Base-by-base conservation (phyloP, 331 rosid genomes). In the Arachis monticola region DNA sequence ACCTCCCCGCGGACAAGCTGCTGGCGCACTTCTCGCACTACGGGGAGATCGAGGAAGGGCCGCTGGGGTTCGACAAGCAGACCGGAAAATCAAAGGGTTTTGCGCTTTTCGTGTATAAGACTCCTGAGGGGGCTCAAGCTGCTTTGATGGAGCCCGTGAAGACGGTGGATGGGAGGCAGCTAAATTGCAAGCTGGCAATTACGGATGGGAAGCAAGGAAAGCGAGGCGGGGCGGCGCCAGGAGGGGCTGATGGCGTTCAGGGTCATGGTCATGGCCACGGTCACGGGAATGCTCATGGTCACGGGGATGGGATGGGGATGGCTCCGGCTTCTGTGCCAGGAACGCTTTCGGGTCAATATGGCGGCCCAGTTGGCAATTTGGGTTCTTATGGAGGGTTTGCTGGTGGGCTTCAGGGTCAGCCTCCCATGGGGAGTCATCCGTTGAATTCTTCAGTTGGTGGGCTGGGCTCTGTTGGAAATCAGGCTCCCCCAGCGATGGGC, bases 31-130 rank as follows among this genome's bases (percentile, higher is more conserved):
- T 93, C 58, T 77, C 88, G 0, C 10, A 78, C 51, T 93, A 93
- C 4, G 98, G 98, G 0, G 97, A 88, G 78, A 90, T 93, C 14
- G 98, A 93, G 72, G 98, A 93, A 65, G 98, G 98, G 1, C 98
- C 98, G 1, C 72, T 93, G 66, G 98, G 98, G 56, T 93, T 93
- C 27, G 98, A 93, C 44, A 93, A 92, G 79, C 93, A 87, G 69
- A 93, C 98, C 0, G 98, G 98, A 5, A 89, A 92, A 64, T 93
- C 96, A 0, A 89, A 86, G 63, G 98, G 98, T 1, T 93, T 89
- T 1, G 97, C 98, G 0, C 71, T 93, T 50, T 93, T 93, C 5
- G 97, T 93, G 10, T 93, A 91, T 14, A 93, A 93, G 90, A 77
- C 86, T 0, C 82, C 90, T 0, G 98, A 93, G 50, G 97, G 97